Evolutionary conservation across 805 yeast species (phyloP), one percentile per base, ranked within the genome.

Genomic region (Nakazawaea anatomiae): DNA sequence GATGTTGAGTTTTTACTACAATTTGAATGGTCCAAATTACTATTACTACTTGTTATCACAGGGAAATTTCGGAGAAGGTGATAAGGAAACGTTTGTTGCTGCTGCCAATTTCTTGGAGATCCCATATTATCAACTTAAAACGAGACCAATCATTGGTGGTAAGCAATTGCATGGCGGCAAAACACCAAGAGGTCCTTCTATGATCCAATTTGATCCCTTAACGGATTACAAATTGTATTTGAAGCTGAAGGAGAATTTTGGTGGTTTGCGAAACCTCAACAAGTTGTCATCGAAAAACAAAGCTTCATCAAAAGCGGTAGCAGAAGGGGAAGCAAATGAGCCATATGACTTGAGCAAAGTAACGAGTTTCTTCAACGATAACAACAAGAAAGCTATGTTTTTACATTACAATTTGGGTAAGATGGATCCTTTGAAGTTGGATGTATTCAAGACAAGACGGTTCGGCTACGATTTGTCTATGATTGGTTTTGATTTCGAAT

Each of bases 51-150:
- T 77, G 28, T 66, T 77, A 46, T 69, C 78, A 0, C 73, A 75
- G 60, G 81, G 81, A 57, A 63, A 65, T 11, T 53, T 54, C 38
- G 84, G 84, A 11, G 82, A 79, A 62, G 84, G 84, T 38, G 84
- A 79, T 57, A 79, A 79, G 57, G 84, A 79, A 54, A 79, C 84
- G 1, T 79, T 79, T 57, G 63, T 73, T 53, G 82, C 83, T 0
- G 81, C 82, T 6, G 76, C 81, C 4, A 63, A 67, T 25, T 76
- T 70, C 12, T 68, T 71, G 41, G 60, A 65, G 9, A 65, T 72
- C 49, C 68, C 71, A 1, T 76, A 66, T 48, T 79, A 79, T 59
- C 82, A 77, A 58, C 79, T 79, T 29, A 71, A 73, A 44, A 48
- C 52, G 27, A 44, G 50, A 11, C 52, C 52, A 25, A 52, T 25